Percentiles rank a stretch among this genome's conserved stretches.
phyloP scores from a whole-genome alignment of 345 rosid genomes.

The Turnera subulata region DNA sequence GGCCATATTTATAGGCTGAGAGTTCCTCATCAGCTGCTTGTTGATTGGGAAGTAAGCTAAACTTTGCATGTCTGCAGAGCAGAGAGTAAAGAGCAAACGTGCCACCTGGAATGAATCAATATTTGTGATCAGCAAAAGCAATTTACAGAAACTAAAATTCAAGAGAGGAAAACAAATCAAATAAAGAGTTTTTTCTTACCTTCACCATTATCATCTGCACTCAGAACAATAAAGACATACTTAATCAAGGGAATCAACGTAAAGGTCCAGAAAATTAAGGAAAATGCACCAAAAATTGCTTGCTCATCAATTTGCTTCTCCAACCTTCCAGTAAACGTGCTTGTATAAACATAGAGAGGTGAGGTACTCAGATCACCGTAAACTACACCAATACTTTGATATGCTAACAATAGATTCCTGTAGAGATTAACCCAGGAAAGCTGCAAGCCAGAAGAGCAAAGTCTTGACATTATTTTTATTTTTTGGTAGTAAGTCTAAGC shows the following conservation, averaged over 20 bases:
- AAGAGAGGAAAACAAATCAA: background rate
- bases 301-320: constrained; percentile 49
- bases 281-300: constrained; percentile 72
- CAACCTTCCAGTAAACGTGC: constrained; percentile 59
- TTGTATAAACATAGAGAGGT: constrained; percentile 73
- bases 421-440: constrained; percentile 61
- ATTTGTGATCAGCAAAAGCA: constrained; percentile 12
- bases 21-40: constrained; percentile 98
- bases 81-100: constrained; percentile 84
- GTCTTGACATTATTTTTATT: background rate
- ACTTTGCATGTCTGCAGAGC: constrained; percentile 84
- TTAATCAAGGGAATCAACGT: constrained; percentile 75
- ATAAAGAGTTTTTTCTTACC: constrained; percentile 34
- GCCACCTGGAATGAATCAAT: constrained; percentile 57
- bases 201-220: constrained; percentile 86
- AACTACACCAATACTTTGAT: constrained; percentile 90
- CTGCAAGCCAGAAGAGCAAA: constrained; percentile 39
- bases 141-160: background rate
- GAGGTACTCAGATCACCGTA: constrained; percentile 86
- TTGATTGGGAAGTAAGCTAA: constrained; percentile 88
- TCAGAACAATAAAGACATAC: constrained; percentile 52
- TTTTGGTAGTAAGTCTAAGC: background rate
- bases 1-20: constrained; percentile 68
- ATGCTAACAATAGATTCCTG: constrained; percentile 66
- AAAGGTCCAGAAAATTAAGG: constrained; percentile 88